Evolutionary conservation across 2,329 filamentous ascomycete species (phyloP).

Genomic region (Trichoderma sp.): DNA sequence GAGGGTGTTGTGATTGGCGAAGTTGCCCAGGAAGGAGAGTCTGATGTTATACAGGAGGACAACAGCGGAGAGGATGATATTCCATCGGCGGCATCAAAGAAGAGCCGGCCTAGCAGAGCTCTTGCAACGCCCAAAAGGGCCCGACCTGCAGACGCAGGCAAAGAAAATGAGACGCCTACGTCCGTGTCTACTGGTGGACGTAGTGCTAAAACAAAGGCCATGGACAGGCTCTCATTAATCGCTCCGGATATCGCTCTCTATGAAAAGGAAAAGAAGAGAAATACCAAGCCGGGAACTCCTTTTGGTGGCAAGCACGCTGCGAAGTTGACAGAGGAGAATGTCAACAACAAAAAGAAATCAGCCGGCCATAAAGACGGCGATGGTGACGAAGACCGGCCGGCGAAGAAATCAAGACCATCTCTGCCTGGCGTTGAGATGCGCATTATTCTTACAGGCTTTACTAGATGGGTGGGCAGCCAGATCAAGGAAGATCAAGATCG

Average conservation of each 20-base stretch:
- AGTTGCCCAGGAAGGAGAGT: conserved; percentile 42
- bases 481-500: conserved; percentile 78
- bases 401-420: conserved; percentile 63
- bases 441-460: conserved; percentile 81
- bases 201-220: conserved; percentile 83
- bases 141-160: conserved; percentile 53
- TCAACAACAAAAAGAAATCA: conserved; percentile 27
- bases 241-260: conserved; percentile 86
- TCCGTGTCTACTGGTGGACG: conserved; percentile 69
- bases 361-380: conserved; percentile 39
- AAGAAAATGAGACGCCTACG: conserved; percentile 83
- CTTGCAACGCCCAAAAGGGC: conserved; percentile 44
- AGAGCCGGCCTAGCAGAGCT: conserved; percentile 22
- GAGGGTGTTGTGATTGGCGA: conserved; percentile 50
- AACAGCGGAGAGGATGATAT: conserved; percentile 39
- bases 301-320: conserved; percentile 67
- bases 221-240: conserved; percentile 72
- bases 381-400: conserved; percentile 49
- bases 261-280: conserved; percentile 88
- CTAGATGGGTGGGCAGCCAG: conserved; percentile 73
- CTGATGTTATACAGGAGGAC: conserved; percentile 49
- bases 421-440: conserved; percentile 68
- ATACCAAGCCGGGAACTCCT: conserved; percentile 49
- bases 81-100: conserved; percentile 11
- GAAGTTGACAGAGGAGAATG: conserved; percentile 56